Evolutionary conservation across 768 basidiomycete species (phyloP).

Genomic region (Lepiota brunneoincarnata): DNA sequence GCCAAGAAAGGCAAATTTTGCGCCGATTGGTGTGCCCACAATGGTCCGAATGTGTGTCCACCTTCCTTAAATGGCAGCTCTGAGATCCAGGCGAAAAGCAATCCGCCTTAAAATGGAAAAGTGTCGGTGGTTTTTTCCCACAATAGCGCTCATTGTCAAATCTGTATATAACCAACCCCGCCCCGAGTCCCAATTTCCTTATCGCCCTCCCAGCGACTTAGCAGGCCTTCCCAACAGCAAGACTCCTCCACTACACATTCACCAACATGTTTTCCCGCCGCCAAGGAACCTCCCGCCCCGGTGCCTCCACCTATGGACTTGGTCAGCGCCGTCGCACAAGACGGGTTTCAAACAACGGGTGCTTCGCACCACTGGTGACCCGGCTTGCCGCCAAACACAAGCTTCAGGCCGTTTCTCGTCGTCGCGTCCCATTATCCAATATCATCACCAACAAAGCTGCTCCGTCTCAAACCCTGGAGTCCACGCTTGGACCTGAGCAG

Average conservation of each 20-base stretch:
- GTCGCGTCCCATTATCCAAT: conserved; percentile 2
- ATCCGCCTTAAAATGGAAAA: conserved; percentile 1
- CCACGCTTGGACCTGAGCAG: not conserved
- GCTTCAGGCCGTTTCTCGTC: not conserved
- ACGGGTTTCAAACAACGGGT: not conserved
- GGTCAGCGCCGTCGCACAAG: conserved; percentile 6
- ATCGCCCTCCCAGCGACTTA: not conserved
- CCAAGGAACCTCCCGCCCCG: not conserved
- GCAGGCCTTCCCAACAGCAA: not conserved
- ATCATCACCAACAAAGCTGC: not conserved
- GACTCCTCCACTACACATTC: not conserved
- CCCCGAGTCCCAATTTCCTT: not conserved
- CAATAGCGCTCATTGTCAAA: not conserved
- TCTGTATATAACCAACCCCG: conserved; percentile 1
- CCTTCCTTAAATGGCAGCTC: conserved; percentile 4
- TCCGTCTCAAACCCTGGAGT: not conserved
- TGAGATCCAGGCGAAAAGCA: not conserved
- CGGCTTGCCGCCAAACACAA: conserved; percentile 8
- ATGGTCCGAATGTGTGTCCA: not conserved
- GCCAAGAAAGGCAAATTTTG: not conserved
- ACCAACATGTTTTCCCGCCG: conserved; percentile 2
- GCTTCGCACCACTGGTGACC: conserved; percentile 3
- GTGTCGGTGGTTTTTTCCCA: conserved; percentile 3
- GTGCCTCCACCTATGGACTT: not conserved
- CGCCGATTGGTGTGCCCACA: conserved; percentile 11